Conservation (phyloP, 2,329 filamentous ascomycete genomes). For the Sarocladium brachiariae region DNA sequence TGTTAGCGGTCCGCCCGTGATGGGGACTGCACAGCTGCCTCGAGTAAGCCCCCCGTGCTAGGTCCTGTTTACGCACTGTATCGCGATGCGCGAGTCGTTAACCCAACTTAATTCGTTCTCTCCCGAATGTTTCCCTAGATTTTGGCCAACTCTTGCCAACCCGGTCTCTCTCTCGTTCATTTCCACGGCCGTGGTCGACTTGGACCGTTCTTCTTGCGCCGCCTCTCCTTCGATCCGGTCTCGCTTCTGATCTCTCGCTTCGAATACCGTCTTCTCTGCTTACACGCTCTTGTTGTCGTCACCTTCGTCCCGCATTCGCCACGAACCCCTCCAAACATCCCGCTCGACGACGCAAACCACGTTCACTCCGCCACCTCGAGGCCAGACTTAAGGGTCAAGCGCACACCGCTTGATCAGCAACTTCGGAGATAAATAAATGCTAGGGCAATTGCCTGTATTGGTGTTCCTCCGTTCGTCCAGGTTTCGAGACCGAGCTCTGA, state of each 20-base stretch:
- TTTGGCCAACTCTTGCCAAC: not conserved
- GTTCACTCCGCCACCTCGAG: not conserved
- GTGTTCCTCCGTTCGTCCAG: not conserved
- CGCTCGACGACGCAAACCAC: conserved; percentile 1
- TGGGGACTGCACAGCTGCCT: too few relatives aligned
- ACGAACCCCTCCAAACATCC: conserved; percentile 8
- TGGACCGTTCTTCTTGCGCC: not conserved
- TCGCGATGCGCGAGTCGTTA: conserved; percentile 3
- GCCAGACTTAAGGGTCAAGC: not conserved
- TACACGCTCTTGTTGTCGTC: conserved; percentile 1
- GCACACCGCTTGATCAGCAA: not conserved
- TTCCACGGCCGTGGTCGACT: not conserved
- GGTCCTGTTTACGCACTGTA: conserved; percentile 5
- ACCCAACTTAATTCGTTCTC: not conserved
- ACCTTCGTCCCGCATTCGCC: conserved; percentile 2
- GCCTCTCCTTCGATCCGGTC: not conserved
- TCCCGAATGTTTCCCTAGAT: not conserved
- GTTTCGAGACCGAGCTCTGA: not conserved
- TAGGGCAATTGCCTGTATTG: not conserved
- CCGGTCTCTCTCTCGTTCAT: not conserved
- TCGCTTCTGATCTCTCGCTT: not conserved
- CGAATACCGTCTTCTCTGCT: not conserved
- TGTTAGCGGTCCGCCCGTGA: not conserved
- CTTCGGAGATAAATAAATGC: not conserved
- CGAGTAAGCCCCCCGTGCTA: not conserved